These are phyloP conservation scores for Zymoseptoria crescenta DNA, from an alignment of 2,329 filamentous ascomycete genomes.

Conservation along the genomic window DNA sequence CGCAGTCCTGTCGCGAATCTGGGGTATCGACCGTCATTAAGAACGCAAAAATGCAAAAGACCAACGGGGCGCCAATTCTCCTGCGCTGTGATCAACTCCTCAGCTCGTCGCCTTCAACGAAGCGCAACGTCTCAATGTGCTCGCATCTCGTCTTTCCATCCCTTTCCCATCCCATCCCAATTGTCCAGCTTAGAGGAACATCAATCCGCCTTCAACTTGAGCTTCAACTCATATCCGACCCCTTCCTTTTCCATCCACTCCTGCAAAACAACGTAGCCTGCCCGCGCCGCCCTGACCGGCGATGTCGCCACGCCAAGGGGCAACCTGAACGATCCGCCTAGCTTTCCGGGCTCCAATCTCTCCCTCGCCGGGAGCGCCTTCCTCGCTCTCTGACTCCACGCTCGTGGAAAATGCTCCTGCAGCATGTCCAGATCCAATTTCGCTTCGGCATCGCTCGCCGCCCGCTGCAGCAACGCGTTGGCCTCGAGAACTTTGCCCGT, in stretches of 20 bases:
- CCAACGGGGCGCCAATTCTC: background rate
- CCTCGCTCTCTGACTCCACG: conserved; percentile 29
- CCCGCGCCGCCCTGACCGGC: conserved; percentile 38
- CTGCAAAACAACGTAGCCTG: conserved; percentile 34
- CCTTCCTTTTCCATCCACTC: conserved; percentile 34
- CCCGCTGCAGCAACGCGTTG: conserved; percentile 12
- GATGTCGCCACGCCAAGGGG: conserved; percentile 35
- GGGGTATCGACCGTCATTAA: background rate
- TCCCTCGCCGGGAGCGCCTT: conserved; percentile 18
- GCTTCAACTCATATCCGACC: conserved; percentile 18
- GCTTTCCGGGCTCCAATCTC: conserved; percentile 27
- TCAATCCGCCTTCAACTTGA: conserved; percentile 15
- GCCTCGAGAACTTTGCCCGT: conserved; percentile 11
- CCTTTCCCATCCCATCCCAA: background rate
- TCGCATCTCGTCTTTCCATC: background rate
- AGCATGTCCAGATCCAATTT: conserved; percentile 31
- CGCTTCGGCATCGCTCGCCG: conserved; percentile 15
- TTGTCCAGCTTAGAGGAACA: background rate
- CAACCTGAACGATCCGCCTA: conserved; percentile 33
- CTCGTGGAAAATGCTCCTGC: conserved; percentile 31
- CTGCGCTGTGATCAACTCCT: background rate
- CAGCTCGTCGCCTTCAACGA: background rate
- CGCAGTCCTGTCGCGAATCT: background rate
- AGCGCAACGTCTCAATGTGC: background rate
- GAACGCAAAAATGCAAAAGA: background rate